Percentiles rank a stretch among this genome's conserved stretches.
Evolutionary conservation across 176 grass and related monocot genomes (phyloP).

Genomic region (Eragrostis nindensis): DNA sequence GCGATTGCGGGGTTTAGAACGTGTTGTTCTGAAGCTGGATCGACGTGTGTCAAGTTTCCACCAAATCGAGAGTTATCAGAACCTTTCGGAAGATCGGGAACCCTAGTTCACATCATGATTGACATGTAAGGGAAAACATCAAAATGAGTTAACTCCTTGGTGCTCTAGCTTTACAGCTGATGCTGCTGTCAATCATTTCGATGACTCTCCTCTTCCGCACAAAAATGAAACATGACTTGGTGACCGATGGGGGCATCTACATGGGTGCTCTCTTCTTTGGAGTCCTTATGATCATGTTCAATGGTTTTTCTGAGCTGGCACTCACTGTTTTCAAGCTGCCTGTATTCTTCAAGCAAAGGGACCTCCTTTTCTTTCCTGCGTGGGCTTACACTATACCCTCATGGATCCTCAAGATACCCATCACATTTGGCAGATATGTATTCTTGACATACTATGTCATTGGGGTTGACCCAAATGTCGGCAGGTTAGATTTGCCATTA

Average conservation of each 20-base stretch:
- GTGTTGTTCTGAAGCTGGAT: too few species aligned
- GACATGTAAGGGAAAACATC: background rate
- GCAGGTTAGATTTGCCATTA: slow-evolving; percentile 65
- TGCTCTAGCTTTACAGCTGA: slow-evolving; percentile 57
- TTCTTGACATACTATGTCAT: slow-evolving; percentile 89
- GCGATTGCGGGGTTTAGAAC: too few species aligned
- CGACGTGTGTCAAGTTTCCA: too few species aligned
- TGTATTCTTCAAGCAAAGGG: slow-evolving; percentile 95
- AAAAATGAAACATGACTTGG: slow-evolving; percentile 59
- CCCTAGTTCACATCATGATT: too few species aligned
- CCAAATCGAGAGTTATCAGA: too few species aligned
- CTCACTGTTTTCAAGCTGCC: slow-evolving; percentile 80
- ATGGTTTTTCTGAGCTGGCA: slow-evolving; percentile 77
- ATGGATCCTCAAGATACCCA: slow-evolving; percentile 90
- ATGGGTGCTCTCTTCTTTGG: slow-evolving; percentile 82
- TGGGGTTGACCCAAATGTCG: slow-evolving; percentile 77
- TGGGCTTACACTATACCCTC: slow-evolving; percentile 88
- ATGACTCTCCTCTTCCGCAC: slow-evolving; percentile 91
- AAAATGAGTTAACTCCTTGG: slow-evolving; percentile 18
- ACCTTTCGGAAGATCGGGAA: too few species aligned
- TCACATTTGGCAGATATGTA: slow-evolving; percentile 74
- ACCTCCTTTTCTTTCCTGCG: slow-evolving; percentile 90
- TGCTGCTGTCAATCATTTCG: slow-evolving; percentile 55
- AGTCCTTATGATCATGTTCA: slow-evolving; percentile 80
- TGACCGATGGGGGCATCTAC: slow-evolving; percentile 55